A percentile compares a stretch with the other conserved stretches of the same genome.
phyloP scores from a whole-genome alignment of 2,329 filamentous ascomycete genomes.

The Tolypocladium amazonense region DNA sequence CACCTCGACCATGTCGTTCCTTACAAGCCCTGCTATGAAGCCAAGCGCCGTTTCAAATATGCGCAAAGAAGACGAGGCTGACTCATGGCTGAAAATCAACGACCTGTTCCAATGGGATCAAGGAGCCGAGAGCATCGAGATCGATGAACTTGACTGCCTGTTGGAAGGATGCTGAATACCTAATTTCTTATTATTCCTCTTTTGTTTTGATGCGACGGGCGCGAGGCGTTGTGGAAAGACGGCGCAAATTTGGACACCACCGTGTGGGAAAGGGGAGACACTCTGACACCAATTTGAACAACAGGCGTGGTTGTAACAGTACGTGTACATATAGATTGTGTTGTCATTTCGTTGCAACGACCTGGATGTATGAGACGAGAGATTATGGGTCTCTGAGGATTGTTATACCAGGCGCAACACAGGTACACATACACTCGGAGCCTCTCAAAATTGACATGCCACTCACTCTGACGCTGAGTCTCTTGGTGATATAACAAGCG shows the following conservation, averaged over 20 bases:
- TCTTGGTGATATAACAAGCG: neutral
- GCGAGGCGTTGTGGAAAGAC: constrained; percentile 8
- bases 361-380: constrained; percentile 8
- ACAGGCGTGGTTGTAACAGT: constrained; percentile 14
- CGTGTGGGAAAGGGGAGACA: neutral
- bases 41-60: constrained; percentile 17
- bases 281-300: neutral
- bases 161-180: constrained; percentile 57
- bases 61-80: constrained; percentile 27
- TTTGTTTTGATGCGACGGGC: constrained; percentile 5
- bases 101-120: constrained; percentile 46
- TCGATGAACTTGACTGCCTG: constrained; percentile 86
- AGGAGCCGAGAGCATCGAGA: constrained; percentile 79
- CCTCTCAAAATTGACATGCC: constrained; percentile 4
- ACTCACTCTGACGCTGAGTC: constrained; percentile 2
- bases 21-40: constrained; percentile 44
- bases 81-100: constrained; percentile 29
- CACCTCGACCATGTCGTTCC: constrained; percentile 27
- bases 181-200: constrained; percentile 1
- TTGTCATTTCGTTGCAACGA: constrained; percentile 10
- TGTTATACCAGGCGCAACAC: neutral
- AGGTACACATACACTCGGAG: constrained; percentile 3
- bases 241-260: neutral
- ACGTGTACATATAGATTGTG: constrained; percentile 19
- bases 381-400: neutral